phyloP scores from a whole-genome alignment of 1,284 basidiomycete genomes.

The Lentinus polychrous region DNA sequence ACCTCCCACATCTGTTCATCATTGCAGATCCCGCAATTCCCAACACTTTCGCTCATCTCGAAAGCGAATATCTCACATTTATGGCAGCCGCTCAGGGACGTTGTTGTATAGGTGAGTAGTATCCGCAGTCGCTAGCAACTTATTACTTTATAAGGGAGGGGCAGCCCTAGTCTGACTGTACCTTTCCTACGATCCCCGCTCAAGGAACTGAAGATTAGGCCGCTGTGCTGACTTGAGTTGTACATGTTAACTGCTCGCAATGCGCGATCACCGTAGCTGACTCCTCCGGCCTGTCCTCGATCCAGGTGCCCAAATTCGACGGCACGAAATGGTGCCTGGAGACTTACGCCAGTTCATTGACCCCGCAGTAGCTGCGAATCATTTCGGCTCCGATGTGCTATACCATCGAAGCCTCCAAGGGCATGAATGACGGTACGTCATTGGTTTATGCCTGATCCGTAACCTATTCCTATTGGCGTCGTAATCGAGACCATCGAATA shows the following conservation, averaged over 20 bases:
- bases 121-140: slow-evolving; percentile 22
- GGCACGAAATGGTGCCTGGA: slow-evolving; percentile 90
- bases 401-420: too few species aligned
- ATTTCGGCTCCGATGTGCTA: too few species aligned
- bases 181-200: slow-evolving; percentile 54
- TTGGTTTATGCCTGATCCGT: too few species aligned
- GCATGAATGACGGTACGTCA: too few species aligned
- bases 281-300: slow-evolving; percentile 90
- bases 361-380: too few species aligned
- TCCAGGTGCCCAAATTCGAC: slow-evolving; percentile 91
- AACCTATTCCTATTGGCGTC: too few species aligned
- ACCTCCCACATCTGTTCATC: too few species aligned
- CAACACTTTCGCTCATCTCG: too few species aligned
- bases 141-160: slow-evolving; percentile 43
- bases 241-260: slow-evolving; percentile 79
- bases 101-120: background rate
- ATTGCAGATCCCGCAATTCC: too few species aligned
- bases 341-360: slow-evolving; percentile 90
- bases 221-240: slow-evolving; percentile 64
- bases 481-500: too few species aligned
- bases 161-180: slow-evolving; percentile 49
- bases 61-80: too few species aligned
- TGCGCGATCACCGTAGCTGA: slow-evolving; percentile 93
- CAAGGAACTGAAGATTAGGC: slow-evolving; percentile 64
- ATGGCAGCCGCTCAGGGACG: background rate